Base-by-base conservation (phyloP, 2,329 filamentous ascomycete species). In the Colletotrichum caudatum region DNA sequence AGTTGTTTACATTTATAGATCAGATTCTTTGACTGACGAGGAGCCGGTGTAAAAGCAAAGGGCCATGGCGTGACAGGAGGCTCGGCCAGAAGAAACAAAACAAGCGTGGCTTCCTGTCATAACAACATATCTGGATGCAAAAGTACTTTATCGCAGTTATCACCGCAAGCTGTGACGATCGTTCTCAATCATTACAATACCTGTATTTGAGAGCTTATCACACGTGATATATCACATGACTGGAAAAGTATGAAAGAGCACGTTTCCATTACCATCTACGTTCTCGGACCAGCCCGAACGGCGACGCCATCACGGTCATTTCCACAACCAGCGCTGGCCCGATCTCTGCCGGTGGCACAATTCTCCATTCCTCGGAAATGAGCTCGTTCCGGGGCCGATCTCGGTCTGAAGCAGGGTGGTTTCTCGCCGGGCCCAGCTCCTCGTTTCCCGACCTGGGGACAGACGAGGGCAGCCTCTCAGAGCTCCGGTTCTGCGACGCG, bases 401-500 rank as follows among this genome's bases (percentile, higher is more conserved):
- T 2, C 74, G 76, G 29, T 67, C 75, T 56, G 78, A 76, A 33
- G 75, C 77, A 41, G 76, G 79, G 61, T 91, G 89, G 89, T 84
- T 87, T 44, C 83, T 77, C n/a, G 86, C 85, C 51, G 89, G 89
- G n/a, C 81, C 82, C 7, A 78, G 81, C 2, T 90, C 89, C 0
- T 83, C 85, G 0, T 89, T 90, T 60, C 87, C 88, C 0, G 84
- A 91, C 68, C 81, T 90, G 51, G 81, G 81, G 5, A 74, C 76
- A 0, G 83, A 83, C 64, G 78, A 81, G 6, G 79, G 78, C 50
- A 80, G 80, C 73, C 74, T 86, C 18, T 75, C 80, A 29, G 77
- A 82, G 59, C 74, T 86, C n/a, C 79, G 81, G 1, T 57, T 76
- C n/a, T 88, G 84, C 74, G 73, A 76, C 26, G 71, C 78, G 2